Evolutionary conservation across 2,329 filamentous ascomycete genomes (phyloP).

Genomic region (Fusarium haematococcum): DNA sequence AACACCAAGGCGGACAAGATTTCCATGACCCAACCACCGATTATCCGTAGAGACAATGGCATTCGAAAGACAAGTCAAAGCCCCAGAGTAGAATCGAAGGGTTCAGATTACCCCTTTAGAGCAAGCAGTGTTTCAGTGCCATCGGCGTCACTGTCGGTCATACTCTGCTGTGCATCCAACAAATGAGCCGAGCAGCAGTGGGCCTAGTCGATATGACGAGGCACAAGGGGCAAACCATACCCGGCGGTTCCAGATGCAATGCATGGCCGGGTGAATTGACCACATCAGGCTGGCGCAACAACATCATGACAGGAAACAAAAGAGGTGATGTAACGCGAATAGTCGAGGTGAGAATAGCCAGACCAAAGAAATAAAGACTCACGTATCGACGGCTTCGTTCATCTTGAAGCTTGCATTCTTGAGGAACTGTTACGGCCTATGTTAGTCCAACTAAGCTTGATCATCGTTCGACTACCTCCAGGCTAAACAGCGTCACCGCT

Average conservation of each 20-base stretch:
- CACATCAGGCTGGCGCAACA: constrained; percentile 16
- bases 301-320: constrained; percentile 4
- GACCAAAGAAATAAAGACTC: constrained; percentile 53
- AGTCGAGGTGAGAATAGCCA: constrained; percentile 25
- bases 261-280: constrained; percentile 15
- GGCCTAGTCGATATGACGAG: constrained; percentile 38
- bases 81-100: constrained; percentile 4
- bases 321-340: constrained; percentile 1
- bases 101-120: constrained; percentile 32
- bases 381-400: constrained; percentile 68
- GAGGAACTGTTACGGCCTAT: constrained; percentile 54
- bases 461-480: constrained; percentile 22
- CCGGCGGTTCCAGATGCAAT: constrained; percentile 22
- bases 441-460: constrained; percentile 40
- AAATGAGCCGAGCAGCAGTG: constrained; percentile 47
- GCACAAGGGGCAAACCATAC: constrained; percentile 20
- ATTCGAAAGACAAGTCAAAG: neutral
- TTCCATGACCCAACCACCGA: constrained; percentile 1
- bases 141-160: constrained; percentile 53
- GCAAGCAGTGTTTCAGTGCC: constrained; percentile 47
- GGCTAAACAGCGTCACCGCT: constrained; percentile 35
- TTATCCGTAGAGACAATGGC: constrained; percentile 3
- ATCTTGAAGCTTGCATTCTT: constrained; percentile 63
- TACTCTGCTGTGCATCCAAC: constrained; percentile 49
- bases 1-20: neutral